Percentiles rank a stretch among this genome's conserved stretches.
Conservation (phyloP, 345 rosid species). For the Draba incana region DNA sequence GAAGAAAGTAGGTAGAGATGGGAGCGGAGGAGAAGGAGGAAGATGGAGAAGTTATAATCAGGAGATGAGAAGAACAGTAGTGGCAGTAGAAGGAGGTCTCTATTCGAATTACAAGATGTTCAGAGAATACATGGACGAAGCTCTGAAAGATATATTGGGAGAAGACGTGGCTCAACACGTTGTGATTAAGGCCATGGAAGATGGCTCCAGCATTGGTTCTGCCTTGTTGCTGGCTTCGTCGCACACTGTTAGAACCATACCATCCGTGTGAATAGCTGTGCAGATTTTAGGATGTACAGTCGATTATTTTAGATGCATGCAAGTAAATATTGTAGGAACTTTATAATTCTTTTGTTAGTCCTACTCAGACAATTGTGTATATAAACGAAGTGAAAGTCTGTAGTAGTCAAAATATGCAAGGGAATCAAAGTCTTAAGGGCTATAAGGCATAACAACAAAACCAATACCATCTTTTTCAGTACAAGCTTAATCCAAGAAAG, state of each 20-base stretch:
- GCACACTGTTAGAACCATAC: conserved; percentile 24
- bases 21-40: conserved; percentile 48
- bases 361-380: no score
- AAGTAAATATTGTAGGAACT: neutral
- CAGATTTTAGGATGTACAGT: conserved; percentile 15
- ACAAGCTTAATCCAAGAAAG: neutral
- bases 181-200: conserved; percentile 62
- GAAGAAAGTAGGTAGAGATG: conserved; percentile 92
- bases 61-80: conserved; percentile 76
- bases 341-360: neutral
- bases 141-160: conserved; percentile 78
- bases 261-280: conserved; percentile 17
- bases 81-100: conserved; percentile 82
- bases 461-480: neutral
- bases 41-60: conserved; percentile 61
- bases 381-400: no score
- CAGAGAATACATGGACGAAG: conserved; percentile 84
- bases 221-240: conserved; percentile 48
- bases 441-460: neutral
- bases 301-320: neutral
- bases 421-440: neutral
- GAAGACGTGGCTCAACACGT: conserved; percentile 65
- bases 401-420: neutral
- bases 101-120: conserved; percentile 67
- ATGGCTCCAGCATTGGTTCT: conserved; percentile 88